Evolutionary conservation across 352 stramenopile genomes (phyloP).

Genomic region (Thalassiosira mediterranea): DNA sequence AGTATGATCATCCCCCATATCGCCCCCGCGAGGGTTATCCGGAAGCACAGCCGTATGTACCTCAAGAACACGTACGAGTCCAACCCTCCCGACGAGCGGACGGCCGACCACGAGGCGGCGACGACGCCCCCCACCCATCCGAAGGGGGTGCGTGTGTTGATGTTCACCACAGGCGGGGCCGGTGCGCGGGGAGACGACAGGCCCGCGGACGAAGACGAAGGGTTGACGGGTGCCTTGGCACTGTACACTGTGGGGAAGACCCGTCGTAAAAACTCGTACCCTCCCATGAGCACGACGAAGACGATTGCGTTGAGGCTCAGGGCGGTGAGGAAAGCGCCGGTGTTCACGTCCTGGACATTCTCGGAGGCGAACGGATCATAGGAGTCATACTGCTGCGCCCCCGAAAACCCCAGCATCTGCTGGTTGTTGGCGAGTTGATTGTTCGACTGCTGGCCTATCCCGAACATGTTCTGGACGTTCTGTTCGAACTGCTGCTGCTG

Average conservation of each 20-base stretch:
- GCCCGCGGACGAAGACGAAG: not conserved
- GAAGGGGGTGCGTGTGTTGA: slow-evolving; percentile 47
- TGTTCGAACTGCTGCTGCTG: slow-evolving; percentile 60
- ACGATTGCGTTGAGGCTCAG: slow-evolving; percentile 40
- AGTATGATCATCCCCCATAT: slow-evolving; percentile 82
- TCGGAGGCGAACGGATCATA: slow-evolving; percentile 34
- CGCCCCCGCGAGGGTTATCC: slow-evolving; percentile 53
- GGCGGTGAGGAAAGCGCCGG: slow-evolving; percentile 42
- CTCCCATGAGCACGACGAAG: slow-evolving; percentile 40
- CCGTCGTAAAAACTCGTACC: slow-evolving; percentile 48
- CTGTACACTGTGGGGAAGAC: slow-evolving; percentile 49
- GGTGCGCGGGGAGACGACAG: not conserved
- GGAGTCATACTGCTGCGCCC: not conserved
- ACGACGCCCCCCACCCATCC: slow-evolving; percentile 73
- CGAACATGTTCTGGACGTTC: slow-evolving; percentile 55
- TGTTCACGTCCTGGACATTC: slow-evolving; percentile 49
- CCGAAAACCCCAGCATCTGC: not conserved
- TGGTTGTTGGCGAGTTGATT: slow-evolving; percentile 6
- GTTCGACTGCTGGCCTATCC: slow-evolving; percentile 21
- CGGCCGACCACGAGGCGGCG: slow-evolving; percentile 64
- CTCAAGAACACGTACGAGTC: slow-evolving; percentile 85
- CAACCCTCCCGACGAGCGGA: slow-evolving; percentile 68
- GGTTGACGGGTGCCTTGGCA: slow-evolving; percentile 9
- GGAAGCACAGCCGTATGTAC: slow-evolving; percentile 76
- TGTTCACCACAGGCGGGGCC: slow-evolving; percentile 31